phyloP scores from a whole-genome alignment of 768 basidiomycete species.

The Pulveroboletus sp. region DNA sequence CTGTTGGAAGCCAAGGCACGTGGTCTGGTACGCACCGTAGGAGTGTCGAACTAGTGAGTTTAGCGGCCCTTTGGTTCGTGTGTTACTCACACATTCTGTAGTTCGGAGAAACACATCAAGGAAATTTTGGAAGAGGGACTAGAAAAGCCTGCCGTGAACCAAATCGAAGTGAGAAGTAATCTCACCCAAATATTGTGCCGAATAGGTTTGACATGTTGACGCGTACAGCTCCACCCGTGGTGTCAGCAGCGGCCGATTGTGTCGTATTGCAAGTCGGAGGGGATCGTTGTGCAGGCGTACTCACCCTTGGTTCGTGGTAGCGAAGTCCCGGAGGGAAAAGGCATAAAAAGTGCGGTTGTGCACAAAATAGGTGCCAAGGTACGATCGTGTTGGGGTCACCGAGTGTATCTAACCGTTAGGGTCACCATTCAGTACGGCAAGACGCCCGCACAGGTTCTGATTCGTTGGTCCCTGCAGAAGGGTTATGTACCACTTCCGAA shows the following conservation, averaged over 20 bases:
- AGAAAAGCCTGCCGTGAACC: constrained; percentile 29
- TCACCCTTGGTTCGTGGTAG: constrained; percentile 63
- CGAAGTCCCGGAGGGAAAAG: constrained; percentile 12
- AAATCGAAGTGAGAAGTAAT: constrained; percentile 20
- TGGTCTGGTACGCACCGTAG: constrained; percentile 38
- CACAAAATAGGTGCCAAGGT: constrained; percentile 57
- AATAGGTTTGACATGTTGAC: background rate
- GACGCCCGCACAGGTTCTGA: constrained; percentile 41
- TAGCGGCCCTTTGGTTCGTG: background rate
- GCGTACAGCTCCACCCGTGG: constrained; percentile 64
- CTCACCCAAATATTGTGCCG: background rate
- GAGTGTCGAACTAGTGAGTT: constrained; percentile 49
- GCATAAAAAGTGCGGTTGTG: constrained; percentile 51
- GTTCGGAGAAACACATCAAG: constrained; percentile 25
- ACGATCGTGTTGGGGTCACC: background rate
- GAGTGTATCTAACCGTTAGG: constrained; percentile 4
- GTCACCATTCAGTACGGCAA: constrained; percentile 25
- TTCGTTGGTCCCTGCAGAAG: constrained; percentile 52
- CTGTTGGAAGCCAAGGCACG: constrained; percentile 32
- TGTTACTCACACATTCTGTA: background rate
- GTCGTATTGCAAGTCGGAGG: constrained; percentile 58
- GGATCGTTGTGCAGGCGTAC: constrained; percentile 68
- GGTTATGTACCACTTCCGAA: constrained; percentile 75
- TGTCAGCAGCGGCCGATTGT: constrained; percentile 80
- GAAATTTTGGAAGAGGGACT: constrained; percentile 25